These are phyloP conservation scores for Phalaenopsis hybrid DNA, from an alignment of 116 monocot genomes.

Conservation along the genomic window DNA sequence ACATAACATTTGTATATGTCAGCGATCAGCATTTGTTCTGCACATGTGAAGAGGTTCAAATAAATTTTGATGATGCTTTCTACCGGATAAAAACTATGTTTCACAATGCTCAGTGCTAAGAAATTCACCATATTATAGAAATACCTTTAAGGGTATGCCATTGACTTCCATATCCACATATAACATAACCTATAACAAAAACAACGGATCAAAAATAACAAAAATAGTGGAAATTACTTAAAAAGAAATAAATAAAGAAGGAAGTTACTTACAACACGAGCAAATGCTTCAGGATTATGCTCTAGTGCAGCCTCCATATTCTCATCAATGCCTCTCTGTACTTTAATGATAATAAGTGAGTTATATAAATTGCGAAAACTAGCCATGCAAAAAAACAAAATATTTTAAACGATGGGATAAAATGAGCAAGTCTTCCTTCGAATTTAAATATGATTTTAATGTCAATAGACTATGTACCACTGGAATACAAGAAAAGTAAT, in stretches of 20 bases:
- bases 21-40: neutral
- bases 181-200: constrained; percentile 68
- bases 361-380: neutral
- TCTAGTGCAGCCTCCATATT: constrained; percentile 96
- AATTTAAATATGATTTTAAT: neutral
- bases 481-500: neutral
- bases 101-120: neutral
- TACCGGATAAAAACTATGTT: neutral
- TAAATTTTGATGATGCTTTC: neutral
- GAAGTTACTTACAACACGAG: constrained; percentile 58
- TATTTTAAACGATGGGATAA: neutral
- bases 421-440: neutral
- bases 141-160: constrained; percentile 94
- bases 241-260: neutral
- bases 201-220: constrained; percentile 5
- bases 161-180: constrained; percentile 99
- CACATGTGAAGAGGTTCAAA: neutral
- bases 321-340: constrained; percentile 96
- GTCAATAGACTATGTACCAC: too few species aligned
- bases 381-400: neutral
- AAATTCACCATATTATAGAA: constrained; percentile 2
- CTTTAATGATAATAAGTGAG: neutral
- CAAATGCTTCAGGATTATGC: constrained; percentile 96
- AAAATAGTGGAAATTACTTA: neutral
- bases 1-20: neutral